Evolutionary conservation across 495 filamentous ascomycete genomes (phyloP).

Genomic region (Pyrenula massariospora): DNA sequence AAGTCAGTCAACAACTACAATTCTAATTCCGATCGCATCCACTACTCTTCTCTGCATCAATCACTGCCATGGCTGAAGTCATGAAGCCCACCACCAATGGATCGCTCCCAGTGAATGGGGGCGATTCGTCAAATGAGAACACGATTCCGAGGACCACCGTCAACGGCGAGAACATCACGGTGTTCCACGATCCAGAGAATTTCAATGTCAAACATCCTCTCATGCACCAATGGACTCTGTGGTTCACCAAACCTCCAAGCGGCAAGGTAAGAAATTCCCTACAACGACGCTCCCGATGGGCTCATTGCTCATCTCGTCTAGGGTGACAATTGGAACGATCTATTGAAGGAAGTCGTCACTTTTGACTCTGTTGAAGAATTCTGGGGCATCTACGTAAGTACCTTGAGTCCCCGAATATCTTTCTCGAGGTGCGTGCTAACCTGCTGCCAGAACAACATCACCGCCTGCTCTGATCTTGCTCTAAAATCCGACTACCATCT

Average conservation of each 20-base stretch:
- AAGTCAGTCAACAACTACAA: no score
- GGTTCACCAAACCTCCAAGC: conserved; percentile 98
- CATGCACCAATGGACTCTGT: conserved; percentile 93
- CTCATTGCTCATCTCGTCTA: conserved; percentile 21
- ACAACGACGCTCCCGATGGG: not conserved
- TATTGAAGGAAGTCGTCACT: conserved; percentile 95
- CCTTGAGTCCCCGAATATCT: not conserved
- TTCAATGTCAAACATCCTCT: conserved; percentile 98
- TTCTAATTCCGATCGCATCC: no score
- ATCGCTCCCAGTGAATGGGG: not conserved
- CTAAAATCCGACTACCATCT: conserved; percentile 99
- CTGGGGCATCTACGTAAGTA: conserved; percentile 95
- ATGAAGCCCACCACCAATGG: not conserved
- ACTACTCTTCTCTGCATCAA: no score
- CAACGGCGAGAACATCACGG: conserved; percentile 58
- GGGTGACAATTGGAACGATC: conserved; percentile 97
- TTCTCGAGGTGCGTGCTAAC: not conserved
- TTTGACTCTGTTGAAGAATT: conserved; percentile 99
- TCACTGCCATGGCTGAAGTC: not conserved
- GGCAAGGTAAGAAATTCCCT: conserved; percentile 59
- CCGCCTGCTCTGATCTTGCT: conserved; percentile 83
- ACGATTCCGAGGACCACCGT: conserved; percentile 18
- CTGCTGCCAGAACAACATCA: conserved; percentile 82
- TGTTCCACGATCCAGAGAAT: conserved; percentile 94
- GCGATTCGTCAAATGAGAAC: conserved; percentile 21